Base-by-base conservation (phyloP, 2,329 filamentous ascomycete species). In the Intubia oerlemansii region DNA sequence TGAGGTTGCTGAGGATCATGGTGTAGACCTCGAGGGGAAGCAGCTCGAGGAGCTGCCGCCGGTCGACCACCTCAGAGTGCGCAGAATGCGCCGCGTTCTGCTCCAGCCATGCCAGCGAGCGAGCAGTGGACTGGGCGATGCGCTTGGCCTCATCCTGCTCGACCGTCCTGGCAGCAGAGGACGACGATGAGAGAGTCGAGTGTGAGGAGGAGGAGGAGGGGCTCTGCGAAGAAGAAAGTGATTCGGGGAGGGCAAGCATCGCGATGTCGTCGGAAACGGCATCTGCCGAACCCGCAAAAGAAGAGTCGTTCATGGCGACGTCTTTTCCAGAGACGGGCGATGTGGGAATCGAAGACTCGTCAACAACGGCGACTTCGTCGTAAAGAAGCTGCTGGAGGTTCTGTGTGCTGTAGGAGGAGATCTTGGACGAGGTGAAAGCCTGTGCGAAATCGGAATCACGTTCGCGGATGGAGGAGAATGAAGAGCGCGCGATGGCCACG, bases 1-100 rank as follows among this genome's bases (percentile, higher is more conserved):
- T 70, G 30, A 85, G 59, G 28, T 77, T 59, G 36, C 75, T 72
- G 42, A 85, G 76, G 36, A 85, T 80, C 43, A 67, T 54, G 41
- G 68, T 77, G 32, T 79, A 60, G 37, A 82, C 54, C 50, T 82
- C 76, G 29, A 62, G 56, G 1, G 76, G 76, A 7, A 84, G 57
- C 35, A 48, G 63, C 53, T 82, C 77, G 23, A 84, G 32, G 28
- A 33, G 41, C 27, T 33, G 30, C 24, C 14, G 13, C 13, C 14
- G 6, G 22, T 12, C 7, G 11, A 24, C 7, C n/a, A n/a, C n/a
- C n/a, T n/a, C n/a, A n/a, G n/a, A n/a, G n/a, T n/a, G n/a, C n/a
- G n/a, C n/a, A n/a, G n/a, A n/a, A 21, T 21, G 19, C 17, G 10
- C 17, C 16, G 23, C 13, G 9, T 21, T n/a, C 8, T 8, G 8